These are phyloP conservation scores for Eremothecium sinecaudum DNA, from an alignment of 1,139 yeast genomes.

Conservation along the genomic window DNA sequence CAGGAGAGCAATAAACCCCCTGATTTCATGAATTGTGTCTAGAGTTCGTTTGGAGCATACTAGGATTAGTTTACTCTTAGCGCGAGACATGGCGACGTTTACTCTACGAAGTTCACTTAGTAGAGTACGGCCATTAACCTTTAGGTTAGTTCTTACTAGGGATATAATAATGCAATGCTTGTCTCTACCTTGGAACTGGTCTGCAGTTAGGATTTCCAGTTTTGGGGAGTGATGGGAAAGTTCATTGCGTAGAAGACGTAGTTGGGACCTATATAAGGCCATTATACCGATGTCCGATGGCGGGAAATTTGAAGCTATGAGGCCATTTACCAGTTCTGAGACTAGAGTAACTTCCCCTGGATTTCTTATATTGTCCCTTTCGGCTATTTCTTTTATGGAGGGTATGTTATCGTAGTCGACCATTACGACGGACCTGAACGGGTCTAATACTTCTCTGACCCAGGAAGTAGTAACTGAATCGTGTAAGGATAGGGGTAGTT, in stretches of 20 bases:
- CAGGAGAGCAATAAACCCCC: constrained; percentile 53
- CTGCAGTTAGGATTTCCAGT: constrained; percentile 83
- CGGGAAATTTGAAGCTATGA: constrained; percentile 51
- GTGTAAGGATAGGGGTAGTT: constrained; percentile 38
- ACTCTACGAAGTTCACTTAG: constrained; percentile 84
- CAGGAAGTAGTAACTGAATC: constrained; percentile 31
- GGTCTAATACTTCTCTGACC: constrained; percentile 40
- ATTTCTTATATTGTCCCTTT: constrained; percentile 65
- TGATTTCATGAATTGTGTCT: constrained; percentile 44
- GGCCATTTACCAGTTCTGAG: constrained; percentile 50
- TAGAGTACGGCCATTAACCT: constrained; percentile 64
- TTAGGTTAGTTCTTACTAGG: constrained; percentile 68
- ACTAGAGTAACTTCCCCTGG: constrained; percentile 60
- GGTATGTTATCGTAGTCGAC: constrained; percentile 54
- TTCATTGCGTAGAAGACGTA: constrained; percentile 43
- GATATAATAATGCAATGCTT: constrained; percentile 85
- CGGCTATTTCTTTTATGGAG: constrained; percentile 39
- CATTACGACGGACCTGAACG: constrained; percentile 55
- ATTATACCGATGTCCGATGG: constrained; percentile 64
- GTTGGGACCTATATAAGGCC: constrained; percentile 80
- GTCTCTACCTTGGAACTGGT: constrained; percentile 93
- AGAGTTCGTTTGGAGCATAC: constrained; percentile 70
- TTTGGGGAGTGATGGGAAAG: constrained; percentile 31
- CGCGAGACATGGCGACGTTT: constrained; percentile 90
- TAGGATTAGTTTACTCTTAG: constrained; percentile 71